Evolutionary conservation across 108 stramenopile species (phyloP).

Genomic region (Skeletonema marinoi): DNA sequence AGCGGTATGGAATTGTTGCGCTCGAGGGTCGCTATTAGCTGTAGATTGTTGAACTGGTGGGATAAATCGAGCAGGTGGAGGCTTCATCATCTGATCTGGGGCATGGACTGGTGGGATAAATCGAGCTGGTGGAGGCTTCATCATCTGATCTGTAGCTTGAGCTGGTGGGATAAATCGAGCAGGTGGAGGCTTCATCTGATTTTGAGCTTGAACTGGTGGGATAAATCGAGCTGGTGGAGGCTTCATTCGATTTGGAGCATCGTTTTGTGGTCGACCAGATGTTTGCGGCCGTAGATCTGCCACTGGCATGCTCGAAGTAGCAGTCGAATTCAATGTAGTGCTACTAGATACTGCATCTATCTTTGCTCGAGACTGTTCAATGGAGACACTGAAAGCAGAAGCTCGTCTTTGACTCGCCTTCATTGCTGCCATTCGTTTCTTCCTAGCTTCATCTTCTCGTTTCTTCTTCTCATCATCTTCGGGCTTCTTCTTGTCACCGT

Average conservation of each 20-base stretch:
- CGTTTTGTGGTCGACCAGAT: not conserved
- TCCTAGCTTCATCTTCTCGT: not conserved
- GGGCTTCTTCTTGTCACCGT: not conserved
- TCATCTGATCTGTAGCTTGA: not conserved
- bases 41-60: not conserved
- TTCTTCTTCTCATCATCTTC: not conserved
- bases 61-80: not conserved
- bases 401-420: not conserved
- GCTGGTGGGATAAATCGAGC: not conserved
- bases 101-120: not conserved
- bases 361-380: not conserved
- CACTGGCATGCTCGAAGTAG: not conserved
- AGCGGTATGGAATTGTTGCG: not conserved
- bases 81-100: not conserved
- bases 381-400: conserved; percentile 2
- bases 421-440: conserved; percentile 1
- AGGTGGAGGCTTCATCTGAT: not conserved
- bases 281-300: too few species aligned
- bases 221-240: too few species aligned
- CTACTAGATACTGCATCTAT: not conserved
- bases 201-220: not conserved
- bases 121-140: too few species aligned
- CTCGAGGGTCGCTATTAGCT: not conserved
- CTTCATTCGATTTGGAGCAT: not conserved
- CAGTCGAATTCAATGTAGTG: not conserved